Percentiles rank a stretch among this genome's conserved stretches.
phyloP scores from a whole-genome alignment of 345 rosid species.

The Garcia nutans region DNA sequence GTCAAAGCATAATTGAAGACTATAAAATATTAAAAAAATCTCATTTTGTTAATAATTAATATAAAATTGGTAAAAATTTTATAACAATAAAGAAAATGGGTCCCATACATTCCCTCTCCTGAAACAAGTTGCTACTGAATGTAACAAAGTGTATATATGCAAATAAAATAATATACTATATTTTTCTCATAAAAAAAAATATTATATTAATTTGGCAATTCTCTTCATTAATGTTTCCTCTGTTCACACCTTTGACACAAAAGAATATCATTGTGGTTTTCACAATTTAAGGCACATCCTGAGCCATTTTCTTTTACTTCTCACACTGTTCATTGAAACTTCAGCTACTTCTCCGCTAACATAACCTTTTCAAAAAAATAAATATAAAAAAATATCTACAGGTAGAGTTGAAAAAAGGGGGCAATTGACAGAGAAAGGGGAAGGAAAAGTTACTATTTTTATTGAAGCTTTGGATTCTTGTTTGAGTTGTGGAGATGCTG shows the following conservation, averaged over 20 bases:
- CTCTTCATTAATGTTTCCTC: neutral
- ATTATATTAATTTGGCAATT: too few species aligned
- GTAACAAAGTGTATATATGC: too few species aligned
- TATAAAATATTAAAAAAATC: too few species aligned
- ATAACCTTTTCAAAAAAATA: neutral
- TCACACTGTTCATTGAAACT: neutral
- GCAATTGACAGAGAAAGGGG: neutral
- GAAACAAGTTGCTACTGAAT: too few species aligned
- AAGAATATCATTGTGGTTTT: conserved; percentile 5
- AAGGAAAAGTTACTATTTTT: neutral
- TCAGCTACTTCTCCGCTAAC: neutral
- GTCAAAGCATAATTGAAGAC: too few species aligned
- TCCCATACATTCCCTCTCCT: too few species aligned
- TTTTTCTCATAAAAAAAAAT: too few species aligned
- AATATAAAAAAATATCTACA: neutral
- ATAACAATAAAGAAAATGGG: too few species aligned
- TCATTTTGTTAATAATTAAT: too few species aligned
- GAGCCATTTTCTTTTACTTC: neutral
- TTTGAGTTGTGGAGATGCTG: conserved; percentile 37
- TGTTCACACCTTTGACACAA: conserved; percentile 6
- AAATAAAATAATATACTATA: too few species aligned
- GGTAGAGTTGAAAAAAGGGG: neutral
- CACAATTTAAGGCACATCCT: conserved; percentile 18
- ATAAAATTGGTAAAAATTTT: too few species aligned
- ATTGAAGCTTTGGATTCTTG: conserved; percentile 43